phyloP scores from a whole-genome alignment of 345 rosid genomes.

The Aquilaria sinensis region DNA sequence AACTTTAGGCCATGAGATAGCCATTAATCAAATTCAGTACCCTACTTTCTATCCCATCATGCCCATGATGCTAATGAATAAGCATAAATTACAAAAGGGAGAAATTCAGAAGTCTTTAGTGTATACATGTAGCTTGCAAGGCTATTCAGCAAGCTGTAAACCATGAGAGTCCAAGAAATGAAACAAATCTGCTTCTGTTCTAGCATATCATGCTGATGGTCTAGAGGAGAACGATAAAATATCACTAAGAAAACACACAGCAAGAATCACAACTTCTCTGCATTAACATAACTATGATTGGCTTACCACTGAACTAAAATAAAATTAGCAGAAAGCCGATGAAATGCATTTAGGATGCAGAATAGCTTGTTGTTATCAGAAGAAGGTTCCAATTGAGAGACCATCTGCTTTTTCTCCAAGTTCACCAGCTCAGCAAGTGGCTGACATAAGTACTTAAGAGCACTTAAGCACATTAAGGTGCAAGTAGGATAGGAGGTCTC shows the following conservation, averaged over 20 bases:
- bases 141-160: too few species aligned
- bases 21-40: too few species aligned
- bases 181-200: too few species aligned
- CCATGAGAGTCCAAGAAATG: too few species aligned
- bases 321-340: conserved; percentile 45
- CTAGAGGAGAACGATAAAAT: too few species aligned
- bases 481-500: conserved; percentile 27
- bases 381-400: conserved; percentile 36
- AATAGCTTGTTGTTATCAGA: conserved; percentile 33
- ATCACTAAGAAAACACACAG: conserved; percentile 4
- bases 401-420: conserved; percentile 44
- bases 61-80: too few species aligned
- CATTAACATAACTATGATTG: conserved; percentile 7
- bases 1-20: too few species aligned
- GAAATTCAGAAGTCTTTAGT: too few species aligned
- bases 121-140: too few species aligned
- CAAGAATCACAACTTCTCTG: conserved; percentile 11
- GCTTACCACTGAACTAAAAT: conserved; percentile 45
- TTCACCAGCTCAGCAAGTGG: conserved; percentile 69
- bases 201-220: too few species aligned
- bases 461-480: conserved; percentile 39
- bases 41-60: too few species aligned
- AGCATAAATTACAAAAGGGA: too few species aligned
- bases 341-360: conserved; percentile 48
- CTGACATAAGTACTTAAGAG: conserved; percentile 69